These are phyloP conservation scores for Podaxis pistillaris DNA, from an alignment of 768 basidiomycete species.

Conservation along the genomic window DNA sequence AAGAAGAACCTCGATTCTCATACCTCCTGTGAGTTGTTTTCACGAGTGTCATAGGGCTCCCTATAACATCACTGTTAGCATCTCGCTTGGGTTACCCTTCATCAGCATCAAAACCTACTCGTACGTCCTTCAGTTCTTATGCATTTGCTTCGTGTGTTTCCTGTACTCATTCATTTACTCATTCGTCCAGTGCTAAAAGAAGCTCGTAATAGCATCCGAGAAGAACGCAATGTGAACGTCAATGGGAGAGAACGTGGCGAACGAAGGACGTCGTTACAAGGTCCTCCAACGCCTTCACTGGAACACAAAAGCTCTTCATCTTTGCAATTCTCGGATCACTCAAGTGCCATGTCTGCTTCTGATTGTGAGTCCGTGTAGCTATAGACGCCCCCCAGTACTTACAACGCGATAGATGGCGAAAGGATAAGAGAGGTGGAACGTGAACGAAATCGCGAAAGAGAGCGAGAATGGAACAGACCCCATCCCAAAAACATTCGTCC, in stretches of 20 bases:
- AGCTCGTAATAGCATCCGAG: conserved; percentile 31
- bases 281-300: background rate
- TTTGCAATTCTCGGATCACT: conserved; percentile 39
- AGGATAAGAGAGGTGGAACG: conserved; percentile 37
- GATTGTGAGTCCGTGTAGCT: conserved; percentile 41
- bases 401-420: conserved; percentile 39
- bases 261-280: conserved; percentile 4
- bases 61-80: background rate
- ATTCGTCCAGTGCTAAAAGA: background rate
- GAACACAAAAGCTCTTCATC: conserved; percentile 24
- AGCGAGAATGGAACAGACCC: conserved; percentile 56
- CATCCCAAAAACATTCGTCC: conserved; percentile 35
- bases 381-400: background rate
- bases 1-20: conserved; percentile 6
- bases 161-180: background rate
- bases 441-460: conserved; percentile 47
- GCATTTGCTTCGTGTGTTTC: background rate
- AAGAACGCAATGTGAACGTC: conserved; percentile 35
- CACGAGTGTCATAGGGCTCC: background rate
- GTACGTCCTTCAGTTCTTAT: conserved; percentile 9
- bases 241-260: background rate
- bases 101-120: conserved; percentile 2
- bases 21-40: background rate
- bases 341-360: conserved; percentile 50
- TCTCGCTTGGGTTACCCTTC: conserved; percentile 2